These are phyloP conservation scores for Lepidium didymum DNA, from an alignment of 345 rosid species.

Conservation along the genomic window DNA sequence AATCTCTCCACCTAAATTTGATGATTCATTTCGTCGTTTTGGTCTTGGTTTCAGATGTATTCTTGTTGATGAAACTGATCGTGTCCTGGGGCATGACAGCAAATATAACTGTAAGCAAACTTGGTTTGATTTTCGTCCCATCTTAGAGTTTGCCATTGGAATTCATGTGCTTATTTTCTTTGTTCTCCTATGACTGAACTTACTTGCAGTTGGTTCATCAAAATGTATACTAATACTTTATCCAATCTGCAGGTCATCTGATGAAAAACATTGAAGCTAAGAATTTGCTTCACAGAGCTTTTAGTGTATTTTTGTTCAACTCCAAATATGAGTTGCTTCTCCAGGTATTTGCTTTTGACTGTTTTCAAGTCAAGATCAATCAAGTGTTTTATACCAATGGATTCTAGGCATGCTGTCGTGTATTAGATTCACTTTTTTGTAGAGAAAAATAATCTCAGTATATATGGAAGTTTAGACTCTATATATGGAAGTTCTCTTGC, in stretches of 20 bases:
- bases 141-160: neutral
- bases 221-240: too few relatives aligned
- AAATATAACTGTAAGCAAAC: conserved; percentile 78
- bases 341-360: conserved; percentile 51
- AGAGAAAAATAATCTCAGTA: neutral
- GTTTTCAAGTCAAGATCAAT: neutral
- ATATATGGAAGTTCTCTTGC: too few relatives aligned
- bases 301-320: conserved; percentile 93
- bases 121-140: neutral
- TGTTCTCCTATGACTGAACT: neutral
- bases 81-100: conserved; percentile 76
- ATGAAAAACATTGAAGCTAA: too few relatives aligned
- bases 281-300: too few relatives aligned
- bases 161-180: neutral
- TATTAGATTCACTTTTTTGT: neutral
- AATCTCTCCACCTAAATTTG: neutral
- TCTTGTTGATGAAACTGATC: conserved; percentile 84
- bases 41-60: conserved; percentile 67
- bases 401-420: neutral
- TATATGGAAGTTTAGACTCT: neutral
- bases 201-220: too few relatives aligned
- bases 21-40: neutral
- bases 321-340: conserved; percentile 91
- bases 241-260: too few relatives aligned
- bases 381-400: neutral